Evolutionary conservation across 139 green algal genomes (phyloP), one percentile per base, ranked within the genome.

Genomic region (Closterium sp.): DNA sequence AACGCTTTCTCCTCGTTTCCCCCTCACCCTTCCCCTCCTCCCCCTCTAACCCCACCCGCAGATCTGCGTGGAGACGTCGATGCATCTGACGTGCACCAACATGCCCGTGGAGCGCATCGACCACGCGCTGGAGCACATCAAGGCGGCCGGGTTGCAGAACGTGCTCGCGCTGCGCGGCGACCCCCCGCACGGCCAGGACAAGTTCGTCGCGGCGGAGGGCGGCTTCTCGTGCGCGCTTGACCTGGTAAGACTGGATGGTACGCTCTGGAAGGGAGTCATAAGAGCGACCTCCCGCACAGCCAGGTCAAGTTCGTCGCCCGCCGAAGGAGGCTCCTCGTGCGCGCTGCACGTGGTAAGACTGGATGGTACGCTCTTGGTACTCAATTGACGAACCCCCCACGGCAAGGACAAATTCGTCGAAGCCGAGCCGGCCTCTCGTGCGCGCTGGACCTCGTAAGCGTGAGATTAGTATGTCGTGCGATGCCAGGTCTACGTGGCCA

Each of bases 81-180:
- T 99, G 98, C 98, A 99, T 95, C 95, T 99, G 70, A 99, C 98
- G 5, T 99, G 98, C 96, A 99, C 98, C 90, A 99, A 99, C 96
- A 99, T 99, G 97, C 97, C 96, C 0, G 92, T 97, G 79, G 97
- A 98, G 84, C 97, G 97, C 93, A 95, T 99, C 85, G 91, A 97
- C n/a, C 92, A 96, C 21, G 97, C 98, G 3, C 96, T 99, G 29
- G 89, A 92, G 86, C 93, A 98, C 96, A 94, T 97, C 38, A 98
- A 98, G 92, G 96, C 97, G 90, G 91, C 91, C 2, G 98, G 98
- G 50, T 96, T 99, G 29, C 94, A 97, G 86, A 99, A 99, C 95
- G 98, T 99, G 88, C 96, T 99, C 31, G 98, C 98, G 5, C 95
- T 99, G 88, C 94, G 98, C 4, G 98, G 98, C 9, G 98, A 99